Conservation (phyloP, 2,329 filamentous ascomycete genomes). For the Ophiocordyceps camponoti-floridani region DNA sequence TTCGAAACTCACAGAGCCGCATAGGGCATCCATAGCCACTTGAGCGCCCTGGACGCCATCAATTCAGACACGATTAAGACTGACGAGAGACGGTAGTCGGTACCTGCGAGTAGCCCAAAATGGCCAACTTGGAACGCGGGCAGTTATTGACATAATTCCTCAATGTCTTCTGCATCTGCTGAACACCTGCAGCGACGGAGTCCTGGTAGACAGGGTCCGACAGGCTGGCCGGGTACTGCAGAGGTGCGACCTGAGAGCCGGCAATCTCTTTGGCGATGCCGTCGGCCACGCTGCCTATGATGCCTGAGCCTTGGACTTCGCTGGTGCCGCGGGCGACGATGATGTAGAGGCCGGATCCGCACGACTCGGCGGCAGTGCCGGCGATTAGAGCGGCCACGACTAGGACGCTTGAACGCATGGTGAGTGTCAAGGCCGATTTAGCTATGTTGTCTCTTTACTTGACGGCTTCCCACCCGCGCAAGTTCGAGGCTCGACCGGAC, state of each 20-base stretch:
- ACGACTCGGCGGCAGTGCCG: conserved; percentile 10
- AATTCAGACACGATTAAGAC: not conserved
- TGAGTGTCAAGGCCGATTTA: not conserved
- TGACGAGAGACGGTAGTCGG: not conserved
- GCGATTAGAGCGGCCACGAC: conserved; percentile 5
- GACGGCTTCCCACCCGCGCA: not conserved
- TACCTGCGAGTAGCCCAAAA: conserved; percentile 24
- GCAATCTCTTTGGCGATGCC: conserved; percentile 14
- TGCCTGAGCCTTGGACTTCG: conserved; percentile 16
- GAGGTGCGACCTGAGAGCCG: conserved; percentile 14
- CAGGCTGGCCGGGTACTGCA: conserved; percentile 21
- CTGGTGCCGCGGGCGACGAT: conserved; percentile 20
- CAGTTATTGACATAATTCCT: conserved; percentile 15
- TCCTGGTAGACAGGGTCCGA: conserved; percentile 12
- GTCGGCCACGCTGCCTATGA: conserved; percentile 14
- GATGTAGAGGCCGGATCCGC: conserved; percentile 19
- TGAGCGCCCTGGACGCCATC: conserved; percentile 17
- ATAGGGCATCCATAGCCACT: conserved; percentile 17
- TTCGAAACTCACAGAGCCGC: conserved; percentile 13
- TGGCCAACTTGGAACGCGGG: conserved; percentile 19
- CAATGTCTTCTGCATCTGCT: conserved; percentile 13
- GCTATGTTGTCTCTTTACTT: not conserved
- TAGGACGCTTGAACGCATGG: not conserved
- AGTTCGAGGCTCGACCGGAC: too few relatives aligned
- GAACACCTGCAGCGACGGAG: conserved; percentile 17